Conservation (phyloP, 2,329 filamentous ascomycete genomes). For the Botrytis medusae region DNA sequence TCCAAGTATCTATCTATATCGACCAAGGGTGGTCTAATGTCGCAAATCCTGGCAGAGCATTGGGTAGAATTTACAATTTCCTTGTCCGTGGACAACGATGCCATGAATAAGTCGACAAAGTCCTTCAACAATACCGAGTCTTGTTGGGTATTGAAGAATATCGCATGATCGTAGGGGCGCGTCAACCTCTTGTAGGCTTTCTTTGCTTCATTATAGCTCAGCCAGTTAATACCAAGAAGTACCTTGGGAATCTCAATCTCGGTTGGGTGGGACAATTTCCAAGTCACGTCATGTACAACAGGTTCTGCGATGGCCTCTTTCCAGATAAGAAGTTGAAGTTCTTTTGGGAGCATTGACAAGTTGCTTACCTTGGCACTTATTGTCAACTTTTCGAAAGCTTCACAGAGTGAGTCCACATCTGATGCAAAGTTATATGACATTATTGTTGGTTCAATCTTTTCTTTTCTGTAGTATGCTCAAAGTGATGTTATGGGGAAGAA, state of each 20-base stretch:
- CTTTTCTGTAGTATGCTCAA: not conserved
- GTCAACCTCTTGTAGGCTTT: not conserved
- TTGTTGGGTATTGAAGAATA: not conserved
- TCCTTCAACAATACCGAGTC: not conserved
- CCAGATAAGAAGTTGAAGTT: conserved; percentile 3
- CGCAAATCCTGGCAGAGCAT: conserved; percentile 3
- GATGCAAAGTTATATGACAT: not conserved
- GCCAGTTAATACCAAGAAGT: not conserved
- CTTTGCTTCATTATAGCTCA: not conserved
- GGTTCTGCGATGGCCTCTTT: not conserved
- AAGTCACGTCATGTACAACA: not conserved
- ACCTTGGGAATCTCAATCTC: not conserved
- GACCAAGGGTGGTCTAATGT: not conserved
- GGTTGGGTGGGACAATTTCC: fast-evolving
- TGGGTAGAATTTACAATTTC: not conserved
- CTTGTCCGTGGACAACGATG: not conserved
- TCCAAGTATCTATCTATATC: not conserved
- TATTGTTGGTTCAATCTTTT: not conserved
- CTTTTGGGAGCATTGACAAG: not conserved
- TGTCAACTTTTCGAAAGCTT: not conserved
- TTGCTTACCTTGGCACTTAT: not conserved
- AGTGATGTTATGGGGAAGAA: no score
- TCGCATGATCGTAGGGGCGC: not conserved
- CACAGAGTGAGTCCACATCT: not conserved
- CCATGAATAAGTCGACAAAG: not conserved